Conservation (phyloP, 2,329 filamentous ascomycete species). For the Fusarium subtropicale region DNA sequence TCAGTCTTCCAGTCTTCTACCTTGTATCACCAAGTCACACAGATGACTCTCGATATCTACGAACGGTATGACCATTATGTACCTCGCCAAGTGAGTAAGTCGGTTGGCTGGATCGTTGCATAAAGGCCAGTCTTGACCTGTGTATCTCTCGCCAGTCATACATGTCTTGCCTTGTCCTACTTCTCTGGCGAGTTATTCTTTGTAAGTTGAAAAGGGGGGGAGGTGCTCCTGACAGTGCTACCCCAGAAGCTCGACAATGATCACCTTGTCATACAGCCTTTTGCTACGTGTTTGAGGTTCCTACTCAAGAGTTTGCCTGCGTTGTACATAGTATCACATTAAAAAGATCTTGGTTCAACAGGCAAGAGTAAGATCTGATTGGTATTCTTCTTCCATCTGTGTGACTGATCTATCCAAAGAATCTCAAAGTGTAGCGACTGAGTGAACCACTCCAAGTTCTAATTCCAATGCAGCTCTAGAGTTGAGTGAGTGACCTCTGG, state of each 20-base stretch:
- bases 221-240: no score
- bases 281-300: background rate
- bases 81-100: background rate
- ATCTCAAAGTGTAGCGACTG: background rate
- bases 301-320: accelerated
- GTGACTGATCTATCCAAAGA: background rate
- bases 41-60: background rate
- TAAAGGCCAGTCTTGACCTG: background rate
- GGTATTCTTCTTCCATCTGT: background rate
- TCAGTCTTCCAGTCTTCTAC: background rate
- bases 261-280: background rate
- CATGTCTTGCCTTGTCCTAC: background rate
- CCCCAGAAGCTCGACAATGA: no score
- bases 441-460: background rate
- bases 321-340: background rate
- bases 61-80: background rate
- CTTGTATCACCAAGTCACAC: background rate
- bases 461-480: background rate
- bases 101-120: background rate
- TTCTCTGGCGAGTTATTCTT: no score
- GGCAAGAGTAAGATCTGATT: background rate
- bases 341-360: background rate
- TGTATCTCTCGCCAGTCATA: background rate
- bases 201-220: no score
- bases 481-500: background rate